Percentiles rank a stretch among this genome's conserved stretches.
Conservation (phyloP, 805 yeast genomes). For the Myxozyma neotropica region DNA sequence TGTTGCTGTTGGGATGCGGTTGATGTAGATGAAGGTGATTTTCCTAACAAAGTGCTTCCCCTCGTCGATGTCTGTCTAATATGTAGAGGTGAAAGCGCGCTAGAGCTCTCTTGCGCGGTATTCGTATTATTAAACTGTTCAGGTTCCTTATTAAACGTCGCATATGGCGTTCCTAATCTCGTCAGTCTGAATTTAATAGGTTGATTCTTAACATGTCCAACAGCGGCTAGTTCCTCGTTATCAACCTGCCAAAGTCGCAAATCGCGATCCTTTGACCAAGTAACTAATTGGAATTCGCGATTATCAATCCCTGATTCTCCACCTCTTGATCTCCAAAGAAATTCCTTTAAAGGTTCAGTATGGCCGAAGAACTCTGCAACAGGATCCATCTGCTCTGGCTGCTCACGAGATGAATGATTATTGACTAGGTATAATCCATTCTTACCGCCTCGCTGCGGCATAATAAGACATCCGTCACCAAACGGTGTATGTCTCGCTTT, state of each 20-base stretch:
- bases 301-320: constrained; percentile 54
- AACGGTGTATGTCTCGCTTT: constrained; percentile 87
- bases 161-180: constrained; percentile 49
- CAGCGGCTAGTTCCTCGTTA: constrained; percentile 50
- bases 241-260: constrained; percentile 76
- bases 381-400: constrained; percentile 51
- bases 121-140: background rate
- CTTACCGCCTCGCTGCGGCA: constrained; percentile 88
- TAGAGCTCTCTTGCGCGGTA: background rate
- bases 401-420: constrained; percentile 4
- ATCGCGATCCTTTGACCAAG: constrained; percentile 92
- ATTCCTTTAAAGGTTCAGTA: constrained; percentile 80
- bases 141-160: constrained; percentile 45
- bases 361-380: constrained; percentile 75
- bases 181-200: constrained; percentile 46
- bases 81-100: constrained; percentile 6
- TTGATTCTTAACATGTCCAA: constrained; percentile 45
- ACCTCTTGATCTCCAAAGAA: constrained; percentile 78
- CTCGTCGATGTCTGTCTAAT: constrained; percentile 2
- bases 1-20: background rate
- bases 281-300: constrained; percentile 85
- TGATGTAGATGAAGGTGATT: background rate
- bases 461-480: constrained; percentile 82
- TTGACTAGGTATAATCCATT: constrained; percentile 59
- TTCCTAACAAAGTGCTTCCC: background rate